Evolutionary conservation across 2,329 filamentous ascomycete species (phyloP).

Genomic region (Microdochium bolleyi): DNA sequence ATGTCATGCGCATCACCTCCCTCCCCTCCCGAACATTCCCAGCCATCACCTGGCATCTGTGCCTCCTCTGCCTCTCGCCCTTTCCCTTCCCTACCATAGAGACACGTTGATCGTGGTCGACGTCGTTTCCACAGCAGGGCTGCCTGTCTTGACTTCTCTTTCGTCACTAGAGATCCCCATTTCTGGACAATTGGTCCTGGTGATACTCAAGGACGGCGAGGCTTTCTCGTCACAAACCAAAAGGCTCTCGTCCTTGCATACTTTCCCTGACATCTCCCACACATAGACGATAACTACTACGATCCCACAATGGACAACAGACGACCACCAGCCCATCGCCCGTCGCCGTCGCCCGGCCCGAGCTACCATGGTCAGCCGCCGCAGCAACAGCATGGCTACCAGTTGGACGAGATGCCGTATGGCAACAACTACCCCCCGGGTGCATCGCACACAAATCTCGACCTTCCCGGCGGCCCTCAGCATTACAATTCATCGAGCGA

Average conservation of each 20-base stretch:
- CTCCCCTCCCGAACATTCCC: conserved; percentile 12
- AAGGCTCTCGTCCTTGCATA: conserved; percentile 10
- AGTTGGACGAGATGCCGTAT: conserved; percentile 74
- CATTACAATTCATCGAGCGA: conserved; percentile 57
- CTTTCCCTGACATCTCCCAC: conserved; percentile 7
- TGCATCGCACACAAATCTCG: conserved; percentile 37
- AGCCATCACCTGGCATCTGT: neutral
- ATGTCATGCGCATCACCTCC: conserved; percentile 27
- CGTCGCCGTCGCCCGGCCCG: conserved; percentile 64
- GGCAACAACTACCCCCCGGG: conserved; percentile 31
- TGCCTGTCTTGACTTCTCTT: neutral
- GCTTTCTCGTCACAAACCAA: conserved; percentile 2
- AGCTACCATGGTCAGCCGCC: neutral
- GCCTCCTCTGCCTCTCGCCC: neutral
- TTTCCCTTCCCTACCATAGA: neutral
- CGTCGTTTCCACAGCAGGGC: neutral
- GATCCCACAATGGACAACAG: conserved; percentile 49
- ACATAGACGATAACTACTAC: conserved; percentile 52
- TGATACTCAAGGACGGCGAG: conserved; percentile 1
- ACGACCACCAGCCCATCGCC: conserved; percentile 37
- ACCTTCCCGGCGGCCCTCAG: conserved; percentile 59
- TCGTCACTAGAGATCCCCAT: neutral
- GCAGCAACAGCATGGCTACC: conserved; percentile 68
- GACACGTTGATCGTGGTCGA: neutral
- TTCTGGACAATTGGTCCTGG: conserved; percentile 1